Conservation (phyloP, 108 stramenopile genomes). For the Nitzschia sp. region DNA sequence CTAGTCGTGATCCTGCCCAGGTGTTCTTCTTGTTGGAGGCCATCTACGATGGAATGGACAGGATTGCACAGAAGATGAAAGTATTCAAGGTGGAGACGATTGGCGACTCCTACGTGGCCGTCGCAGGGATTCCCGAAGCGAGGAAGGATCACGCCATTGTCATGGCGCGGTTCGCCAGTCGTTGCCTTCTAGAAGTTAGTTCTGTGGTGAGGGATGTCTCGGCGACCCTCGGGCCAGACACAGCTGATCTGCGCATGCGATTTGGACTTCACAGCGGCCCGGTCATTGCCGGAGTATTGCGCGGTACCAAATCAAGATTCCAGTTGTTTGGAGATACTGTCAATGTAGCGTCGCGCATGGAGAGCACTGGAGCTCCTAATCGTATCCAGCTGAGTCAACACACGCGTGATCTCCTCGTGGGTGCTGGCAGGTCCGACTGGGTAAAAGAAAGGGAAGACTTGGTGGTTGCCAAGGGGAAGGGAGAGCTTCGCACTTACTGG, state of each 20-base stretch:
- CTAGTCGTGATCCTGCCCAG: conserved; percentile 31
- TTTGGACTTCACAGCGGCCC: conserved; percentile 44
- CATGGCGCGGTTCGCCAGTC: conserved; percentile 43
- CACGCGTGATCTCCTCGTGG: conserved; percentile 39
- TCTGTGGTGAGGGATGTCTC: conserved; percentile 5
- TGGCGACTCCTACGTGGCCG: conserved; percentile 56
- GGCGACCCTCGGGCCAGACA: neutral
- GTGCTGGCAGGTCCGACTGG: conserved; percentile 48
- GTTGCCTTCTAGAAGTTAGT: conserved; percentile 30
- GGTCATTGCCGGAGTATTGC: conserved; percentile 20
- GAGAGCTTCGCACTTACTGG: conserved; percentile 54
- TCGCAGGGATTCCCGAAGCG: conserved; percentile 34
- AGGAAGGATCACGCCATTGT: conserved; percentile 27
- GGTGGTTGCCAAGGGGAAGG: conserved; percentile 52
- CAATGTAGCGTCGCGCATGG: conserved; percentile 26
- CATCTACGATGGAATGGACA: conserved; percentile 49
- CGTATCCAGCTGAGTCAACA: conserved; percentile 48
- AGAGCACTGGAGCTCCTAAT: conserved; percentile 26
- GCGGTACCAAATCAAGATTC: conserved; percentile 29
- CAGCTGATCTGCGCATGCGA: conserved; percentile 37
- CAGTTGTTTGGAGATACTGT: conserved; percentile 37
- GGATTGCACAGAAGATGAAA: conserved; percentile 36
- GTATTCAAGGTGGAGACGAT: conserved; percentile 64
- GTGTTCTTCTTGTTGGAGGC: conserved; percentile 50
- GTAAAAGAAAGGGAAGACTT: conserved; percentile 34